phyloP scores from a whole-genome alignment of 148 eudicot genomes.

The Agrostemma githago region DNA sequence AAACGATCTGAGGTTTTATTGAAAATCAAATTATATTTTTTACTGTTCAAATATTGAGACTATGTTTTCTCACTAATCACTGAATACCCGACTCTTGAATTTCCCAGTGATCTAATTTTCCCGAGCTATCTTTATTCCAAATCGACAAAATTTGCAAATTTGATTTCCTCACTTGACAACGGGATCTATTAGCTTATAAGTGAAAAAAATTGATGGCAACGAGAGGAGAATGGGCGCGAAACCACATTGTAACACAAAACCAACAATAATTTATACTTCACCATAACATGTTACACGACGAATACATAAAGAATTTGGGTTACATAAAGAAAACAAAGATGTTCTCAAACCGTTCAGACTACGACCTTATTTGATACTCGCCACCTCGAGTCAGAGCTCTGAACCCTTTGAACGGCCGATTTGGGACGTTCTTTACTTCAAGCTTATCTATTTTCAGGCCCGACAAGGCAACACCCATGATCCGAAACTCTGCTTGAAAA shows the following conservation, averaged over 20 bases:
- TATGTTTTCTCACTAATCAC: no score
- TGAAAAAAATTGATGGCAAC: no score
- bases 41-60: background rate
- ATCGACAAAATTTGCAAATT: no score
- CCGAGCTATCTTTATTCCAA: no score
- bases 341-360: background rate
- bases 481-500: conserved; percentile 64
- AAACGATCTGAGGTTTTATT: background rate
- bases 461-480: conserved; percentile 89
- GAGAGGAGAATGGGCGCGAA: background rate
- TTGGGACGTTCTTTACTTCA: conserved; percentile 56
- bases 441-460: conserved; percentile 72
- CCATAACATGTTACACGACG: background rate
- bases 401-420: conserved; percentile 83
- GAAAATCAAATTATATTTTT: no score
- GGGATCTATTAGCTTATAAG: no score
- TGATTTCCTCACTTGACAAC: no score
- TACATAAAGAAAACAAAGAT: background rate
- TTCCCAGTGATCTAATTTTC: no score
- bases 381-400: conserved; percentile 82
- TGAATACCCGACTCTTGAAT: no score
- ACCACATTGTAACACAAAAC: background rate
- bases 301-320: background rate
- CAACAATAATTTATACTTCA: background rate
- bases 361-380: conserved; percentile 79